phyloP scores from a whole-genome alignment of 2,329 filamentous ascomycete species.

The Calonectria pteridis region DNA sequence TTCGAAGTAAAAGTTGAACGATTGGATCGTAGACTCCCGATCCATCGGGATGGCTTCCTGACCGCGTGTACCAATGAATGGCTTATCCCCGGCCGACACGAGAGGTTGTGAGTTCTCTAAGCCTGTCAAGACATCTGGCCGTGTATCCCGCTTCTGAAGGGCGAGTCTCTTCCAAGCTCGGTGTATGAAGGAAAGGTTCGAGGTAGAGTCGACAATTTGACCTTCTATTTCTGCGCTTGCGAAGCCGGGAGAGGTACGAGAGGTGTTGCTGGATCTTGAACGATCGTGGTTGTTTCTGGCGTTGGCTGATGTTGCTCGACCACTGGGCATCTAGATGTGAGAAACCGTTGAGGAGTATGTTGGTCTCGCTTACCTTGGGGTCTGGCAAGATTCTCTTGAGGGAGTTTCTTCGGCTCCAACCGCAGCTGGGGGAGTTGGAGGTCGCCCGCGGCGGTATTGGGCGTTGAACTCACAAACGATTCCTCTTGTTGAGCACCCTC shows the following conservation, averaged over 20 bases:
- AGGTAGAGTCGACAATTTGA: constrained; percentile 68
- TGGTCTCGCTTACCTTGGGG: neutral
- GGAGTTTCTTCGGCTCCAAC: neutral
- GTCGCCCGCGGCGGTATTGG: constrained; percentile 51
- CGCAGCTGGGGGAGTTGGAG: constrained; percentile 50
- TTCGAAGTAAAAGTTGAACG: constrained; percentile 65
- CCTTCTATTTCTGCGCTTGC: constrained; percentile 58
- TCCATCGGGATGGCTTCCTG: constrained; percentile 34
- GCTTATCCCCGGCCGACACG: constrained; percentile 46
- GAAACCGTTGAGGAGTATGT: too few species aligned
- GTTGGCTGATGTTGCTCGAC: neutral
- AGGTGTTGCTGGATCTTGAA: constrained; percentile 17
- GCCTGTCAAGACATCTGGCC: constrained; percentile 31
- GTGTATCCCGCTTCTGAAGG: constrained; percentile 41
- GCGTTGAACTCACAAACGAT: constrained; percentile 52
- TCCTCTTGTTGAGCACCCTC: constrained; percentile 45
- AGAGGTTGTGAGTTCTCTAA: constrained; percentile 42
- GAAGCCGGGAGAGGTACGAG: constrained; percentile 46
- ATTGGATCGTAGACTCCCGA: constrained; percentile 27
- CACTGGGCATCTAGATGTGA: neutral
- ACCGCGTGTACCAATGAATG: constrained; percentile 37
- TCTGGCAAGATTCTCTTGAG: neutral
- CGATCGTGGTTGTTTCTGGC: neutral
- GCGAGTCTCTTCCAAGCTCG: constrained; percentile 63
- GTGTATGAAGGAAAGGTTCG: constrained; percentile 67